Evolutionary conservation across 2,329 filamentous ascomycete genomes (phyloP).

Genomic region (Diaporthe citrichinensis): DNA sequence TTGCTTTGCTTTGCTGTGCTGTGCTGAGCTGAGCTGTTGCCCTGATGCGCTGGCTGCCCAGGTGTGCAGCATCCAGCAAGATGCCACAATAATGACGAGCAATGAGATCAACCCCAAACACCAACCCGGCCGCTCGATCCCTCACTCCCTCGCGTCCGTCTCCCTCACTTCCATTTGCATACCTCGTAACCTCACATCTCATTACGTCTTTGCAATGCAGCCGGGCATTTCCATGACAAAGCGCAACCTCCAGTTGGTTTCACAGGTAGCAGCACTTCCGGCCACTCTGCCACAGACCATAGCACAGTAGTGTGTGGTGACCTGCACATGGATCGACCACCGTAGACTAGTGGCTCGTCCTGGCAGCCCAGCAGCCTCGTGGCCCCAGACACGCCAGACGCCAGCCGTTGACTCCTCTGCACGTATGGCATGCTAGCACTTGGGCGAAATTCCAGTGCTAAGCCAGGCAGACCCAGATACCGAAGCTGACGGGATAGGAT

Average conservation of each 20-base stretch:
- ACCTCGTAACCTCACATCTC: not conserved
- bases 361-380: conserved; percentile 13
- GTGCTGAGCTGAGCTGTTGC: not conserved
- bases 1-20: not conserved
- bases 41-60: not conserved
- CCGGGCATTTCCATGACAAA: conserved; percentile 26
- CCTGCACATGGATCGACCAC: conserved; percentile 17
- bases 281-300: conserved; percentile 6
- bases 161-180: not conserved
- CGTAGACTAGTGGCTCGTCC: conserved; percentile 1
- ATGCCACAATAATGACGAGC: conserved; percentile 36
- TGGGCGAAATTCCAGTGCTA: not conserved
- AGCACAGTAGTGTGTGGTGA: not conserved
- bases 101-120: conserved; percentile 14
- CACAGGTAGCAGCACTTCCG: conserved; percentile 27
- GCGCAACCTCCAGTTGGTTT: conserved; percentile 30
- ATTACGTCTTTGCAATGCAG: conserved; percentile 32
- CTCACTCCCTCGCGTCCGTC: not conserved
- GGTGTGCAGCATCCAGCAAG: not conserved
- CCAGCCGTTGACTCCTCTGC: not conserved
- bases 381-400: not conserved
- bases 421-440: not conserved
- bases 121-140: not conserved
- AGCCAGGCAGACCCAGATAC: not conserved
- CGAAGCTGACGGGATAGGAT: not conserved